These are phyloP conservation scores for Botryotinia narcissicola DNA, from an alignment of 2,329 filamentous ascomycete species.

Conservation along the genomic window DNA sequence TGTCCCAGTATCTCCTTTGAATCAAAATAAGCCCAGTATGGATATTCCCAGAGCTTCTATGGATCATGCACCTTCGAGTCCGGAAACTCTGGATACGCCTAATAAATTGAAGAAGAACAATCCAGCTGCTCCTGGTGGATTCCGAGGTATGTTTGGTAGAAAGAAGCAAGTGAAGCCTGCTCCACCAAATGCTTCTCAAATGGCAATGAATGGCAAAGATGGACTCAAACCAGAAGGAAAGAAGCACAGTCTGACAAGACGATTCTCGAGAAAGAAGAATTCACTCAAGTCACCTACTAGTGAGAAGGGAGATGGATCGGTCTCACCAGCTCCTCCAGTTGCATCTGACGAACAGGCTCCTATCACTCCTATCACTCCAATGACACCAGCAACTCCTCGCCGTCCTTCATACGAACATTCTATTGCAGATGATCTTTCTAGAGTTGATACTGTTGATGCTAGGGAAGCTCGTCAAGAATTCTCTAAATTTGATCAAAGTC, in stretches of 20 bases:
- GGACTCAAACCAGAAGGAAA: conserved; percentile 33
- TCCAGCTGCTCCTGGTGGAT: conserved; percentile 42
- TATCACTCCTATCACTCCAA: conserved; percentile 31
- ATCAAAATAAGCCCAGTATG: conserved; percentile 26
- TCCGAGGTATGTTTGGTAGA: conserved; percentile 65
- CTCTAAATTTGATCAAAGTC: conserved; percentile 80
- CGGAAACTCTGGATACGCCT: conserved; percentile 45
- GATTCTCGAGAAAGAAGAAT: conserved; percentile 44
- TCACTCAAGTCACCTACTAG: conserved; percentile 25
- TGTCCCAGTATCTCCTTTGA: conserved; percentile 23
- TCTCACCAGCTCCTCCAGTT: conserved; percentile 35
- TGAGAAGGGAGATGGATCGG: conserved; percentile 30
- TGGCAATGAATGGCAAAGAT: conserved; percentile 39
- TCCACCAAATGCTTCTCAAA: conserved; percentile 22
- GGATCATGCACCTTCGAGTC: conserved; percentile 39
- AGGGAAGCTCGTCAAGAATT: conserved; percentile 60
- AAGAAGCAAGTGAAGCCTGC: conserved; percentile 43
- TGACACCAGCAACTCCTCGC: conserved; percentile 32
- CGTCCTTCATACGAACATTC: conserved; percentile 46
- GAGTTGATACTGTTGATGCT: conserved; percentile 58
- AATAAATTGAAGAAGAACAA: conserved; percentile 57
- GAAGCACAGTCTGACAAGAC: conserved; percentile 37
- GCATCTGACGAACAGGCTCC: conserved; percentile 35
- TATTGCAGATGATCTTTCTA: conserved; percentile 51
- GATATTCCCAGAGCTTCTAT: conserved; percentile 30